Evolutionary conservation across 164 flowering plant genomes (phyloP).

Genomic region (Hamamelis virginiana): DNA sequence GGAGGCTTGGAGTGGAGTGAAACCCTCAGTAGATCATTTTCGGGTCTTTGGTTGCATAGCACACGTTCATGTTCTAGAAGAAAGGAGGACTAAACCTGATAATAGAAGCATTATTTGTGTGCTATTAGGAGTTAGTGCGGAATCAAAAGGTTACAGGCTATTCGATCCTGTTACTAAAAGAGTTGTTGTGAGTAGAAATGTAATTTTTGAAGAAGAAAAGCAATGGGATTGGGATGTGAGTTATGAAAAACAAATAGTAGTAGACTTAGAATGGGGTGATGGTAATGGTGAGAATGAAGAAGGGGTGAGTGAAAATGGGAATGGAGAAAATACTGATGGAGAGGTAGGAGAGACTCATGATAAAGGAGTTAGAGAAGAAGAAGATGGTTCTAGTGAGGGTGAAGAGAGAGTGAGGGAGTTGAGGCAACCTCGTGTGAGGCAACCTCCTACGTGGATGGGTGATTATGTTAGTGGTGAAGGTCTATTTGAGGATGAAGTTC

Average conservation of each 20-base stretch:
- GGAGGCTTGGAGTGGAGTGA: too few relatives aligned
- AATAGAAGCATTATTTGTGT: conserved; percentile 7
- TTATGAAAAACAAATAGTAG: conserved; percentile 7
- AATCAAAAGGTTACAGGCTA: conserved; percentile 13
- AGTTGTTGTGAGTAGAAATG: conserved; percentile 10
- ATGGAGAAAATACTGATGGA: too few relatives aligned
- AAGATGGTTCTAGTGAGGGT: too few relatives aligned
- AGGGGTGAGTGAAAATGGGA: conserved; percentile 12
- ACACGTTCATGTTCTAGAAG: conserved; percentile 11
- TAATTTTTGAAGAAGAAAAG: conserved; percentile 16
- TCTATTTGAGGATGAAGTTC: conserved; percentile 2
- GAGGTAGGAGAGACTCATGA: too few relatives aligned
- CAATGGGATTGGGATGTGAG: conserved; percentile 17
- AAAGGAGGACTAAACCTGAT: conserved; percentile 11
- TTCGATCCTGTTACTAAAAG: conserved; percentile 7
- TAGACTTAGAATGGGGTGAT: conserved; percentile 11
- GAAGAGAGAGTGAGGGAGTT: too few relatives aligned
- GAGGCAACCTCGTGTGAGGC: too few relatives aligned
- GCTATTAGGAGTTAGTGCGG: conserved; percentile 15
- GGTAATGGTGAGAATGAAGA: conserved; percentile 11
- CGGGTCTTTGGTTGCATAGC: conserved; percentile 15
- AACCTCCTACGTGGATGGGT: too few relatives aligned
- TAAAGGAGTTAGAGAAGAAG: too few relatives aligned
- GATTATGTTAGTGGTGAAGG: too few relatives aligned
- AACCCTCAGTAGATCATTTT: too few relatives aligned